Evolutionary conservation across 345 rosid species (phyloP).

Genomic region (Hibiscus syriacus): DNA sequence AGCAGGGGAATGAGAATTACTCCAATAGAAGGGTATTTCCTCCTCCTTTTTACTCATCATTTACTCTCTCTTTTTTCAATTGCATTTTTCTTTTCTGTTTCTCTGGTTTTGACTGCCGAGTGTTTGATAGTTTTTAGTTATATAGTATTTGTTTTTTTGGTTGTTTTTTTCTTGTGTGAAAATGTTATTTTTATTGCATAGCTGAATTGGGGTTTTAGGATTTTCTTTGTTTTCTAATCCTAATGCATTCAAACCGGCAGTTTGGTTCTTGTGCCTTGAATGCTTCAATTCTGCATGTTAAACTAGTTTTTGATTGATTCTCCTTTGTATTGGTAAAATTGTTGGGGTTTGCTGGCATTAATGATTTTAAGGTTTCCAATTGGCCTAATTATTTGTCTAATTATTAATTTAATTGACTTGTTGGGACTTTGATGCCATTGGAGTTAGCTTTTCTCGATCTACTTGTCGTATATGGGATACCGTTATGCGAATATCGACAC

Average conservation of each 20-base stretch:
- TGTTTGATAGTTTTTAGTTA: not conserved
- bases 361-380: not conserved
- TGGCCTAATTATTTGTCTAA: not conserved
- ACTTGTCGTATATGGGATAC: not conserved
- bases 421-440: not conserved
- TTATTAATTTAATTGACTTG: not conserved
- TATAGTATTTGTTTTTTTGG: not conserved
- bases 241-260: not conserved
- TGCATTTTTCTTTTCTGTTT: not conserved
- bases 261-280: not conserved
- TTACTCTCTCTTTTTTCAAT: conserved; percentile 7
- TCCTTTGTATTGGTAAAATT: not conserved
- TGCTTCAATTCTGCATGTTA: not conserved
- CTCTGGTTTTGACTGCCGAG: not conserved
- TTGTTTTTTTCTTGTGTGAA: not conserved
- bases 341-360: not conserved
- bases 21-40: conserved; percentile 32
- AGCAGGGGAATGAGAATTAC: conserved; percentile 23
- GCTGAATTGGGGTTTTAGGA: not conserved
- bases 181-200: not conserved
- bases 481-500: not conserved
- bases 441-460: not conserved
- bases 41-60: not conserved
- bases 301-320: not conserved
- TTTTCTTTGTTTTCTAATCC: not conserved